phyloP scores from a whole-genome alignment of 2,329 filamentous ascomycete genomes.

The Fusarium sp. region DNA sequence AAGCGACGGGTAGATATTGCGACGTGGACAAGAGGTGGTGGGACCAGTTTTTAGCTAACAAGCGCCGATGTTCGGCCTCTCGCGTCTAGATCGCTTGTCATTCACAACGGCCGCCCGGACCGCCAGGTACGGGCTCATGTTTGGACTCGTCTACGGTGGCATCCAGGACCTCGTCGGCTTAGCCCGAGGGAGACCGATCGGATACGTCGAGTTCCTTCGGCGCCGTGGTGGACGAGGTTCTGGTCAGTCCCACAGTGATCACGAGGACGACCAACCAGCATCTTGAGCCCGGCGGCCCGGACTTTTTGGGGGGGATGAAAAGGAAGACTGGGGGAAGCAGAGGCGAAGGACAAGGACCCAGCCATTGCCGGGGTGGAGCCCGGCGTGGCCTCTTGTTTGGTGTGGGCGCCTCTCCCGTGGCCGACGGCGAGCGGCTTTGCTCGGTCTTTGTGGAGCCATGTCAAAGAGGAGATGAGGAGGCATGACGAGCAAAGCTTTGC shows the following conservation, averaged over 20 bases:
- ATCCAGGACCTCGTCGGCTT: conserved; percentile 81
- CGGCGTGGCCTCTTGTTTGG: conserved; percentile 21
- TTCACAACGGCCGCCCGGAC: conserved; percentile 81
- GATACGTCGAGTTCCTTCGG: conserved; percentile 78
- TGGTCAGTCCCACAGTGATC: conserved; percentile 20
- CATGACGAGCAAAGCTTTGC: conserved; percentile 22
- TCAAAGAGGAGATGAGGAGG: conserved; percentile 21
- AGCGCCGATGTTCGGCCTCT: conserved; percentile 46
- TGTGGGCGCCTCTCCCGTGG: conserved; percentile 36
- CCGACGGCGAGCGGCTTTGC: conserved; percentile 34
- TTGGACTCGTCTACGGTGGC: conserved; percentile 84
- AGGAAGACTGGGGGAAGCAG: conserved; percentile 9
- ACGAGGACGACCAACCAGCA: conserved; percentile 27
- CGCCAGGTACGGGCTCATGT: conserved; percentile 81
- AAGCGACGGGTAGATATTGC: conserved; percentile 45
- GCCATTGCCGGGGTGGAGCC: conserved; percentile 14
- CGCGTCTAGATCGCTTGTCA: conserved; percentile 77
- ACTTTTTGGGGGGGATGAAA: background rate
- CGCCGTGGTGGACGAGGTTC: conserved; percentile 50
- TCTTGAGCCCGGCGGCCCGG: conserved; percentile 17
- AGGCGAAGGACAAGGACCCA: background rate
- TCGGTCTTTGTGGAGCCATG: conserved; percentile 36
- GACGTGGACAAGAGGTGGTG: conserved; percentile 16
- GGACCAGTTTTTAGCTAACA: conserved; percentile 39
- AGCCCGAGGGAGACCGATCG: conserved; percentile 76